These are phyloP conservation scores for Cryphonectria naterciae DNA, from an alignment of 2,329 filamentous ascomycete genomes.

Conservation along the genomic window DNA sequence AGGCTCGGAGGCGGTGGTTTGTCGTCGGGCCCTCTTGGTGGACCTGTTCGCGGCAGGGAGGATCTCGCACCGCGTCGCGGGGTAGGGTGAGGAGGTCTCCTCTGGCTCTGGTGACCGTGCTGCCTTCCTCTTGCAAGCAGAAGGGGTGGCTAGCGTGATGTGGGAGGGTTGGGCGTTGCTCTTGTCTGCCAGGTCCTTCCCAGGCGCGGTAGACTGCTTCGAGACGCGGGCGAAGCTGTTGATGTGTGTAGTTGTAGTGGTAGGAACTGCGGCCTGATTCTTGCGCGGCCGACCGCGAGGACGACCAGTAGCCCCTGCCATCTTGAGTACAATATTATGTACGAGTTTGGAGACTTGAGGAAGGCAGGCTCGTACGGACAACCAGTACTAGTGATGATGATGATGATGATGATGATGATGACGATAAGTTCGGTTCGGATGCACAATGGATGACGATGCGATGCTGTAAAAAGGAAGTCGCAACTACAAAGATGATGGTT, in stretches of 20 bases:
- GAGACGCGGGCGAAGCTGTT: conserved; percentile 53
- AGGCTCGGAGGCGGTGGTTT: conserved; percentile 20
- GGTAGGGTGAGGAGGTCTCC: conserved; percentile 14
- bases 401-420: not conserved
- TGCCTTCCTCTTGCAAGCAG: conserved; percentile 43
- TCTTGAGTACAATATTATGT: conserved; percentile 10
- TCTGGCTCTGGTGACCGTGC: conserved; percentile 37
- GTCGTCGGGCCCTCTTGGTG: conserved; percentile 25
- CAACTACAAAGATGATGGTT: conserved; percentile 1
- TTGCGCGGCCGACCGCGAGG: conserved; percentile 27
- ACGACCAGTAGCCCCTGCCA: conserved; percentile 22
- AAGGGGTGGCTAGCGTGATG: conserved; percentile 33
- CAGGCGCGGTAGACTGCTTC: conserved; percentile 41
- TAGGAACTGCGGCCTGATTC: not conserved
- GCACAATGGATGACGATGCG: conserved; percentile 11
- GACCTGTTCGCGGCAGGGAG: conserved; percentile 5
- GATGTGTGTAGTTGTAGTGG: conserved; percentile 38
- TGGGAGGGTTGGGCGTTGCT: conserved; percentile 34
- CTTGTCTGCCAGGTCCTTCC: conserved; percentile 36
- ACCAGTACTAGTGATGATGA: not conserved
- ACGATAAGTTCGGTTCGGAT: not conserved
- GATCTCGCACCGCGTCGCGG: conserved; percentile 11
- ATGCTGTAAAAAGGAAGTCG: conserved; percentile 12
- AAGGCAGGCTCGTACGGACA: conserved; percentile 3
- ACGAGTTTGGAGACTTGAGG: not conserved